These are phyloP conservation scores for Croton laevigatus DNA, from an alignment of 441 rosid genomes.

Conservation along the genomic window DNA sequence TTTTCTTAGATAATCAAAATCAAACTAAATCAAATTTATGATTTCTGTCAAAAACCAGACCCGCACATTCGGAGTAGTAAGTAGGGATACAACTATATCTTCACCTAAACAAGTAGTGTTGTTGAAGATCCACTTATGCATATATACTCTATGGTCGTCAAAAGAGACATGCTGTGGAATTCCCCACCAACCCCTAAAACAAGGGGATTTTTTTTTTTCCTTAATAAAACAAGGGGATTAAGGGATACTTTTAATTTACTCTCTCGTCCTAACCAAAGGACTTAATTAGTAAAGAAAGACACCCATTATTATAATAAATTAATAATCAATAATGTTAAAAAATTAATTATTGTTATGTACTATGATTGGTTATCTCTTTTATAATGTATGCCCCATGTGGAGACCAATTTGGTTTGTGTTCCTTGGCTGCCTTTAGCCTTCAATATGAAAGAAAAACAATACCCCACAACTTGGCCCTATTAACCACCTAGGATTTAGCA, in stretches of 20 bases:
- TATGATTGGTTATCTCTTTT: constrained; percentile 28
- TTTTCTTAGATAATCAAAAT: no score
- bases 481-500: not conserved
- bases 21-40: no score
- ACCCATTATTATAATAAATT: constrained; percentile 1
- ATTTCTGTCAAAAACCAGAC: no score
- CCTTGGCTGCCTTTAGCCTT: constrained; percentile 30
- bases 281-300: constrained; percentile 20
- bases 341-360: not conserved
- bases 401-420: constrained; percentile 41
- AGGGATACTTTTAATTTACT: not conserved
- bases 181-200: constrained; percentile 37
- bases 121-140: not conserved
- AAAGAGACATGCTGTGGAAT: constrained; percentile 31
- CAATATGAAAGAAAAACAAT: not conserved
- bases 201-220: no score
- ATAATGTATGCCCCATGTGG: constrained; percentile 41
- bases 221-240: constrained; percentile 31
- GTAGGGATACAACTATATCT: no score
- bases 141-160: constrained; percentile 6
- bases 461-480: constrained; percentile 21
- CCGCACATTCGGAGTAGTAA: no score
- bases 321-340: no score
- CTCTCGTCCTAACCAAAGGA: not conserved
- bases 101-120: no score